These are phyloP conservation scores for Pedinophyceae sp. DNA, from an alignment of 139 green algal species.

Conservation along the genomic window DNA sequence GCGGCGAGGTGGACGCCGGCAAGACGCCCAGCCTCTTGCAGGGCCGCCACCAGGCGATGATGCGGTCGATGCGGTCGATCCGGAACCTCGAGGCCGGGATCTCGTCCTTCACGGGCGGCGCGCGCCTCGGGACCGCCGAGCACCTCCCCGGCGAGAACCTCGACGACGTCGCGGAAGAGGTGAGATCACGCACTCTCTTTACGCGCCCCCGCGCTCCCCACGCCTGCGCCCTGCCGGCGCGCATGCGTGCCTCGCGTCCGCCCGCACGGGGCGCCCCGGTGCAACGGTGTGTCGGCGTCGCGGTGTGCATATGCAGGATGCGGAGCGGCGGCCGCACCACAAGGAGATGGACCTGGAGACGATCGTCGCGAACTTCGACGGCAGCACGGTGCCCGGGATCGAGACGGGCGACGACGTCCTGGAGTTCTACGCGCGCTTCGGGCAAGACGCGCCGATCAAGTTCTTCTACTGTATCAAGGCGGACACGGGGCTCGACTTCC, in stretches of 20 bases:
- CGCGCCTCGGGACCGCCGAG: too few relatives aligned
- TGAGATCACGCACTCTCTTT: too few relatives aligned
- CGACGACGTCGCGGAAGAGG: too few relatives aligned
- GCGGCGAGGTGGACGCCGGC: too few relatives aligned
- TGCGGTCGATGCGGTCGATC: too few relatives aligned
- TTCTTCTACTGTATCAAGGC: constrained; percentile 68
- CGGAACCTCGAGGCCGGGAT: too few relatives aligned
- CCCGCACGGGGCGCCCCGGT: background rate
- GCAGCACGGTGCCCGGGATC: constrained; percentile 15
- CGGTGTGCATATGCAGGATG: background rate
- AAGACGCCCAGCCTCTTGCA: too few relatives aligned
- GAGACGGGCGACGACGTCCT: constrained; percentile 48
- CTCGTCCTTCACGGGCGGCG: too few relatives aligned
- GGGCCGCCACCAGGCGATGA: too few relatives aligned
- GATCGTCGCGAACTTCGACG: too few relatives aligned
- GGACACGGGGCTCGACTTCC: constrained; percentile 25
- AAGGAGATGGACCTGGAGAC: background rate
- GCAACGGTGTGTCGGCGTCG: background rate
- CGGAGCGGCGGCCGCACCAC: background rate
- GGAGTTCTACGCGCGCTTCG: constrained; percentile 54
- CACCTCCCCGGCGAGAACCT: too few relatives aligned
- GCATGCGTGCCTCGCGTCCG: background rate
- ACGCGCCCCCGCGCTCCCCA: background rate
- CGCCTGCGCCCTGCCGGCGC: too few relatives aligned
- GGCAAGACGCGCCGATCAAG: constrained; percentile 51